Conservation (phyloP, 2,329 filamentous ascomycete genomes). For the Nigrospora sphaerica region DNA sequence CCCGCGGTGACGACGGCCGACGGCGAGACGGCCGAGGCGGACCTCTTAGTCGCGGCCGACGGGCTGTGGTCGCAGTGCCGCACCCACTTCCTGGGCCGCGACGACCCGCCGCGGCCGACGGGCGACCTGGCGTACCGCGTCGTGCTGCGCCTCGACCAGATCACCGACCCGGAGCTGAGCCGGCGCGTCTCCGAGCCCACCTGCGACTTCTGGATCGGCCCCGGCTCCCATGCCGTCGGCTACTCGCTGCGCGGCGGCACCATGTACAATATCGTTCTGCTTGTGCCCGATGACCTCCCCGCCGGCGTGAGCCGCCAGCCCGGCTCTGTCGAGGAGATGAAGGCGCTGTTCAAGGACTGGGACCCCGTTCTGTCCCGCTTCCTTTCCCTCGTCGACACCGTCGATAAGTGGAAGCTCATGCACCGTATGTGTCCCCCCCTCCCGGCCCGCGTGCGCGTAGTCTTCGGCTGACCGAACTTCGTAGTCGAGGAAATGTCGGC, state of each 20-base stretch:
- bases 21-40: constrained; percentile 33
- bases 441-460: too few relatives aligned
- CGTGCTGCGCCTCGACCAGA: constrained; percentile 43
- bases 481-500: constrained; percentile 35
- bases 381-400: constrained; percentile 42
- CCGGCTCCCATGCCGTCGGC: constrained; percentile 51
- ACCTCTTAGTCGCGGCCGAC: constrained; percentile 57
- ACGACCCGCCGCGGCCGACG: constrained; percentile 46
- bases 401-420: constrained; percentile 67
- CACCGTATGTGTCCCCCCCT: constrained; percentile 27
- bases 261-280: constrained; percentile 59
- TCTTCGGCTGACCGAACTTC: too few relatives aligned
- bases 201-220: constrained; percentile 62
- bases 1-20: constrained; percentile 30
- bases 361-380: constrained; percentile 47
- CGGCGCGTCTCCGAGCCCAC: constrained; percentile 48
- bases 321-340: constrained; percentile 55
- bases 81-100: constrained; percentile 34
- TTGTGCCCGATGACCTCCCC: constrained; percentile 57
- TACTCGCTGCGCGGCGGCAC: constrained; percentile 53
- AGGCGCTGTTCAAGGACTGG: constrained; percentile 52
- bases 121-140: constrained; percentile 61
- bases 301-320: constrained; percentile 40
- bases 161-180: constrained; percentile 42
- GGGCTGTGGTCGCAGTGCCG: constrained; percentile 56